Conservation (phyloP, 2,329 filamentous ascomycete species). For the Juglanconis sp. region DNA sequence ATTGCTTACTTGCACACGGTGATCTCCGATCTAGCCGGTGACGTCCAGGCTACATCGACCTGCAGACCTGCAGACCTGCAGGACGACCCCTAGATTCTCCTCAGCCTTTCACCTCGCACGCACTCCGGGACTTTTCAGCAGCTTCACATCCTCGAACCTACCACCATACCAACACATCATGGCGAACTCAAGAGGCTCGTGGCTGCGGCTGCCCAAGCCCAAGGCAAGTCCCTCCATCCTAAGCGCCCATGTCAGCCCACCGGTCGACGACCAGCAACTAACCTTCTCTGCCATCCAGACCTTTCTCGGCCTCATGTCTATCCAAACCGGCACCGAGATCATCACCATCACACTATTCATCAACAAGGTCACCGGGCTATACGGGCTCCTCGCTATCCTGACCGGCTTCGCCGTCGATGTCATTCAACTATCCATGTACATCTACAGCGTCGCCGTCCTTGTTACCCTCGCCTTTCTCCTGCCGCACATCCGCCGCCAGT, state of each 20-base stretch:
- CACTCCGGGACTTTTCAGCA: not conserved
- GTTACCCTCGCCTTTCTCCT: slow-evolving; percentile 66
- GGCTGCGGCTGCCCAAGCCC: slow-evolving; percentile 14
- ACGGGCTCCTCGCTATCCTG: slow-evolving; percentile 82
- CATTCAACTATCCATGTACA: slow-evolving; percentile 85
- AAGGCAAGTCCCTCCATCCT: slow-evolving; percentile 11
- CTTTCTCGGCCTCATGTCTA: slow-evolving; percentile 80
- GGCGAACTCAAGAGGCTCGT: slow-evolving; percentile 4
- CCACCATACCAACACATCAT: not conserved
- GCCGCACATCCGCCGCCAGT: slow-evolving; percentile 75
- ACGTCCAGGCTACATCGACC: not conserved
- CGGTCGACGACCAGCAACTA: not conserved
- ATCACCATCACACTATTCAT: slow-evolving; percentile 80
- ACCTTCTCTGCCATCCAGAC: slow-evolving; percentile 48
- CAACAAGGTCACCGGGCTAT: slow-evolving; percentile 90
- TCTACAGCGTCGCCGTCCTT: slow-evolving; percentile 77
- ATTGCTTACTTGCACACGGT: too few relatives aligned
- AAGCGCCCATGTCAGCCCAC: not conserved
- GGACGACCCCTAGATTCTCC: slow-evolving; percentile 3
- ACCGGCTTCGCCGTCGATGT: slow-evolving; percentile 81
- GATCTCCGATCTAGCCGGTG: not conserved
- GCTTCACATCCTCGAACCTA: not conserved
- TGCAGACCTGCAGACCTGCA: not conserved
- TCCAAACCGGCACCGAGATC: slow-evolving; percentile 82
- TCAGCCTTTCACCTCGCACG: not conserved